Percentiles rank a stretch among this genome's conserved stretches.
Evolutionary conservation across 495 filamentous ascomycete species (phyloP).

Genomic region (Penicillium maclennaniae): DNA sequence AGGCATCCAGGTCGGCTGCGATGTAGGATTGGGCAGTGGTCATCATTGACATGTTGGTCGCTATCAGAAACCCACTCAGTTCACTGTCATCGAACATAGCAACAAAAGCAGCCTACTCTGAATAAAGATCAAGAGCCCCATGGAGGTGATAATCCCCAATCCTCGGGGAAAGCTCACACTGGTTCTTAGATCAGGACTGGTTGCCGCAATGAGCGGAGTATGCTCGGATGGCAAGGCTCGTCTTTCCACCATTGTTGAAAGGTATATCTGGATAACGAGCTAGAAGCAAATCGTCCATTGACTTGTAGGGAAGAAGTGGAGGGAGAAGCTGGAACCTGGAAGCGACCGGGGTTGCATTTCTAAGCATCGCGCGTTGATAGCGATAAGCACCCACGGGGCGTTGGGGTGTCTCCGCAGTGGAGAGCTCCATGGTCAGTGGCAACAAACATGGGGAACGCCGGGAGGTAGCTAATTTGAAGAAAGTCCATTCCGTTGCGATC

Average conservation of each 20-base stretch:
- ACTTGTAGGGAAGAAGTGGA: background rate
- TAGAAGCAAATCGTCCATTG: background rate
- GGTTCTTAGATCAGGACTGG: conserved; percentile 4
- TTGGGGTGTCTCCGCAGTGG: background rate
- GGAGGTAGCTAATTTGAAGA: conserved; percentile 5
- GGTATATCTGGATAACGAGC: background rate
- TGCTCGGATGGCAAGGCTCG: conserved; percentile 27
- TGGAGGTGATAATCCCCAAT: conserved; percentile 9
- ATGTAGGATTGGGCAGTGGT: conserved; percentile 72
- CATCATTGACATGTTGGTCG: conserved; percentile 71
- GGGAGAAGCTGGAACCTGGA: background rate
- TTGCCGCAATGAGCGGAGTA: conserved; percentile 19
- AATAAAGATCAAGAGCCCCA: conserved; percentile 27
- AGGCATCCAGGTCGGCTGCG: conserved; percentile 67
- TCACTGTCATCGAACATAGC: background rate
- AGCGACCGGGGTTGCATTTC: conserved; percentile 14
- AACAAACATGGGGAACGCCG: background rate
- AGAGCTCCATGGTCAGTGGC: background rate
- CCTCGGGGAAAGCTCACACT: conserved; percentile 10
- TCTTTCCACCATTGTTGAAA: conserved; percentile 12
- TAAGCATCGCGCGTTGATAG: conserved; percentile 12
- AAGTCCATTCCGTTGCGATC: conserved; percentile 44
- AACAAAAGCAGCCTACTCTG: conserved; percentile 11
- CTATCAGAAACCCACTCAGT: conserved; percentile 26
- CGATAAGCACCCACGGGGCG: conserved; percentile 1